phyloP scores from a whole-genome alignment of 2,329 filamentous ascomycete genomes.

The Penicillium olsonii region DNA sequence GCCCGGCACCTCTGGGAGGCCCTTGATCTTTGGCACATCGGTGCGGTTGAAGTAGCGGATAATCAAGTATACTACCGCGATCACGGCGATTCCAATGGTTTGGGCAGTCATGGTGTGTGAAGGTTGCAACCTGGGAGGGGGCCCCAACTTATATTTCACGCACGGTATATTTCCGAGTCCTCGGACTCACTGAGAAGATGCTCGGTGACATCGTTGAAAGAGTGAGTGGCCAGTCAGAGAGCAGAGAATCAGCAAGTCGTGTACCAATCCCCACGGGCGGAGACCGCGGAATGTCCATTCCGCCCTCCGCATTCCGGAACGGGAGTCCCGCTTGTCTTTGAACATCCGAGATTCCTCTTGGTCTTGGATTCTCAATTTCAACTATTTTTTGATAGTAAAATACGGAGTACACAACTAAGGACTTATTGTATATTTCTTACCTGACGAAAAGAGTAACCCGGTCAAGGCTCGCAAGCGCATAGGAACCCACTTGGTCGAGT shows the following conservation, averaged over 20 bases:
- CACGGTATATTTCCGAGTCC: constrained; percentile 9
- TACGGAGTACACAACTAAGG: too few relatives aligned
- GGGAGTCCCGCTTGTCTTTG: background rate
- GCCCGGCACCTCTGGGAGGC: constrained; percentile 62
- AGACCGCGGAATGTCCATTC: constrained; percentile 10
- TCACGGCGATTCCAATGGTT: constrained; percentile 33
- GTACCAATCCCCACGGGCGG: background rate
- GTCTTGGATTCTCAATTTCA: too few relatives aligned
- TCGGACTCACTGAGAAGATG: background rate
- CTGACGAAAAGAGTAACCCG: too few relatives aligned
- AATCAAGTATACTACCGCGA: constrained; percentile 42
- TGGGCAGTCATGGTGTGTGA: constrained; percentile 31
- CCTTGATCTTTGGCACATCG: constrained; percentile 62
- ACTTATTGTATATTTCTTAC: too few relatives aligned
- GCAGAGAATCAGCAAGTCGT: background rate
- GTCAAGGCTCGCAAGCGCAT: too few relatives aligned
- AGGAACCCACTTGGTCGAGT: too few relatives aligned
- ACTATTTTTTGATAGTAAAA: too few relatives aligned
- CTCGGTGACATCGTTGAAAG: background rate
- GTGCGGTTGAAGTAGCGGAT: constrained; percentile 51
- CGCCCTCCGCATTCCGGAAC: constrained; percentile 15
- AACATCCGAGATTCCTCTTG: background rate
- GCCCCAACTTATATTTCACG: constrained; percentile 13
- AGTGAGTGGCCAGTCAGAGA: background rate
- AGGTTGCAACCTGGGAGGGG: background rate